Evolutionary conservation across 805 yeast species (phyloP), one percentile per base, ranked within the genome.

Genomic region (Wickerhamiella slavikovae): DNA sequence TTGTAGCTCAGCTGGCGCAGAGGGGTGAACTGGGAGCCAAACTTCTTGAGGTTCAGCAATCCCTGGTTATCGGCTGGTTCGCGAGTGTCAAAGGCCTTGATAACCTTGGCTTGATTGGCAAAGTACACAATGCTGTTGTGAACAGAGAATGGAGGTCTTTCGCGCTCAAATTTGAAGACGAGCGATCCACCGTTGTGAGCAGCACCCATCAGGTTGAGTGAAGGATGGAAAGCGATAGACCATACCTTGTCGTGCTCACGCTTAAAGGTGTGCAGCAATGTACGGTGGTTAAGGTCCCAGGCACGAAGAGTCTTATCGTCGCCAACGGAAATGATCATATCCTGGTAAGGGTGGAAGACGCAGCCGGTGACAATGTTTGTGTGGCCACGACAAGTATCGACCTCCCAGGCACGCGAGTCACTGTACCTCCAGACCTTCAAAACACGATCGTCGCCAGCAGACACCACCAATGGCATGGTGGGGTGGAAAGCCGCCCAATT

Each of bases 401-500:
- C 92, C 54, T 91, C 98, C 96, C 96, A 89, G 15, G 98, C 98
- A 55, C 83, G 80, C 22, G 92, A 71, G 41, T 89, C 94, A 45
- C 82, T 72, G 94, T 82, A 80, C 56, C 96, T 68, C 98, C 98
- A 89, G 39, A 91, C 61, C 54, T 85, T 85, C 33, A 89, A 79
- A 39, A 85, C 72, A 41, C 96, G 68, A 50, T 89, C 99, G 51
- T 89, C 99, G 52, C 91, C 91, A 44, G 85, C 92, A 12, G 94
- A 79, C 13, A 83, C 92, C 48, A 89, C 82, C 41, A 89, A 63
- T 10, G 96, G 96, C 49, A 82, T 63, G 15, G 85, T 80, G 27
- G 98, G 98, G 51, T 89, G 99, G 69, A 91, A 91, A 9, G 93
- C 62, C 14, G 95, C 96, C 93, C 93, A 89, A 51, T 89, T 85